Conservation (phyloP, 2,329 filamentous ascomycete genomes). For the Clarireedia paspali region DNA sequence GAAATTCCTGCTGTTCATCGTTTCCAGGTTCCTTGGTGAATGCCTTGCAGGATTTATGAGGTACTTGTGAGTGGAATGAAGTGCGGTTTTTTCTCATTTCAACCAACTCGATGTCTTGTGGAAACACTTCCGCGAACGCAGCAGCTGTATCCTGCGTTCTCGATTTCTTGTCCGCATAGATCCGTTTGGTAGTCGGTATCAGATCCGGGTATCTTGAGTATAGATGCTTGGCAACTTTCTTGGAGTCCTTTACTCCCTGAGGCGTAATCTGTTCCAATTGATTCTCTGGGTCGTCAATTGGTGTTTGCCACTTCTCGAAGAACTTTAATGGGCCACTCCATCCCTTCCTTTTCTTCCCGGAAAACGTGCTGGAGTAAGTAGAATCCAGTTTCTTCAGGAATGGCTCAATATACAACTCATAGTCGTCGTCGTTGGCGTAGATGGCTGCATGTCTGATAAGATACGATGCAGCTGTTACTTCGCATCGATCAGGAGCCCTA, state of each 20-base stretch:
- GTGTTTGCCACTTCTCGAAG: slow-evolving; percentile 24
- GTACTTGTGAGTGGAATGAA: slow-evolving; percentile 30
- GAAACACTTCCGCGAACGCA: slow-evolving; percentile 23
- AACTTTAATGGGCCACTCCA: slow-evolving; percentile 24
- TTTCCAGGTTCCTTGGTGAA: slow-evolving; percentile 32
- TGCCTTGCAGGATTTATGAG: slow-evolving; percentile 52
- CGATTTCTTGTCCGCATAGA: slow-evolving; percentile 27
- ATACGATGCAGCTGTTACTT: slow-evolving; percentile 41
- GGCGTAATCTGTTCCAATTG: slow-evolving; percentile 27
- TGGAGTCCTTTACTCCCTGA: slow-evolving; percentile 24
- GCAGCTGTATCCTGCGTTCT: slow-evolving; percentile 26
- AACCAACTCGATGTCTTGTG: slow-evolving; percentile 23
- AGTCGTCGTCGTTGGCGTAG: slow-evolving; percentile 45
- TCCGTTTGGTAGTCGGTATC: slow-evolving; percentile 24
- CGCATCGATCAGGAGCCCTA: slow-evolving; percentile 30
- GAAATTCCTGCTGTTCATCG: slow-evolving; percentile 30
- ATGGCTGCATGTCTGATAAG: slow-evolving; percentile 44
- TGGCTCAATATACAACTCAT: slow-evolving; percentile 42
- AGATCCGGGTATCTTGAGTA: slow-evolving; percentile 23
- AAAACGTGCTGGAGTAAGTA: slow-evolving; percentile 19
- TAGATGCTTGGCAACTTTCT: slow-evolving; percentile 24
- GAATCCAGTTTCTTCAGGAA: slow-evolving; percentile 48
- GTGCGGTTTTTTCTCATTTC: slow-evolving; percentile 44
- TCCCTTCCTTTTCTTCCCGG: slow-evolving; percentile 17
- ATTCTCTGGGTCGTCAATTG: slow-evolving; percentile 26